phyloP scores from a whole-genome alignment of 306 rosid species.

The Inga leiocalycina region DNA sequence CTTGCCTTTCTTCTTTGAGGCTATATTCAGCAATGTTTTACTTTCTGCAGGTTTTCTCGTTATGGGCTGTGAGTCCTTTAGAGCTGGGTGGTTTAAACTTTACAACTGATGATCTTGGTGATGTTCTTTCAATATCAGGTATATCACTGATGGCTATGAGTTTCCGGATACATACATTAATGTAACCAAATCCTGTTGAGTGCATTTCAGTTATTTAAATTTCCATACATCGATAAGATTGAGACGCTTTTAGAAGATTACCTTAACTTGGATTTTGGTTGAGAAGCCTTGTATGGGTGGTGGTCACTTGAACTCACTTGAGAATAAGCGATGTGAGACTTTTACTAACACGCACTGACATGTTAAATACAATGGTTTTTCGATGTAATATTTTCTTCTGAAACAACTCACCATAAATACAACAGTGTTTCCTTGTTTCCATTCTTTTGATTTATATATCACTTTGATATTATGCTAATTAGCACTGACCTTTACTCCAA shows the following conservation, averaged over 20 bases:
- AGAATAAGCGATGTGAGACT: too few species aligned
- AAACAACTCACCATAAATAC: too few species aligned
- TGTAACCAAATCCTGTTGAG: not conserved
- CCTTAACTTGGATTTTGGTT: too few species aligned
- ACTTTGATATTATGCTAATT: not conserved
- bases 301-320: too few species aligned
- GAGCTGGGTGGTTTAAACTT: conserved; percentile 66
- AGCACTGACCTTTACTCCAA: conserved; percentile 16
- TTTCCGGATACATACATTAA: not conserved
- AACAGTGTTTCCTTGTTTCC: not conserved
- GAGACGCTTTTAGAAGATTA: too few species aligned
- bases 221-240: too few species aligned
- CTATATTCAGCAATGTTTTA: not conserved
- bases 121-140: conserved; percentile 78
- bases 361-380: too few species aligned
- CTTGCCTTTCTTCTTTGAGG: not conserved
- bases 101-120: conserved; percentile 65
- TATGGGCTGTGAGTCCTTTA: conserved; percentile 79
- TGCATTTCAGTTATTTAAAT: too few species aligned
- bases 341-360: too few species aligned
- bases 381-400: too few species aligned
- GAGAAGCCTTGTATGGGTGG: too few species aligned
- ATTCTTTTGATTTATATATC: not conserved
- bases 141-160: not conserved
- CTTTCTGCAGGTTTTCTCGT: conserved; percentile 67